Base-by-base conservation (phyloP, 345 rosid species). In the Nephelium lappaceum region DNA sequence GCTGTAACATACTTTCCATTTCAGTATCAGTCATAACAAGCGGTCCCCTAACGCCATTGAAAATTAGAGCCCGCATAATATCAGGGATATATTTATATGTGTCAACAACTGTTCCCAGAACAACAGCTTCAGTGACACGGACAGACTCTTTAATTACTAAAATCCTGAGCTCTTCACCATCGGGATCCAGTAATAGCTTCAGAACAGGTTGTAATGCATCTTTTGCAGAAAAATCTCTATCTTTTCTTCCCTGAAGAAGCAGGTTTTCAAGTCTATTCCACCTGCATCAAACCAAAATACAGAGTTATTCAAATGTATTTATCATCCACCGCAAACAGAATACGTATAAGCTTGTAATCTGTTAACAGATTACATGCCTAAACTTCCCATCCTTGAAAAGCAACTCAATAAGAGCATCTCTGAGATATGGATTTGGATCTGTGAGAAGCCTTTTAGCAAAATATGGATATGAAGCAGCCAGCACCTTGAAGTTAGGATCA, bases 401-500 rank as follows among this genome's bases (percentile, higher is more conserved):
- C 80, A 95, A 84, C 95, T 93, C 97, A 43, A 95, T 79, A 79
- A 95, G 99, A 75, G 99, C 97, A 83, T 95, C 99, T 86, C 99
- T 88, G 36, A 95, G 92, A 83, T 95, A 95, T 49, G 99, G 97
- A 84, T 91, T 92, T 75, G 96, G 93, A 87, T 93, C 99, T 19
- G 99, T 95, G 85, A 95, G 96, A 80, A 95, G 98, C 88, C 99
- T 91, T 86, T 93, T 95, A 58, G 99, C 99, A 81, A 95, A 92
- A 79, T 95, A 95, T 24, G 98, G 99, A 85, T 96, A 93, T 31
- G 99, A 93, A 72, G 98, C 96, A 85, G 97, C 97, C 83, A 95
- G 79, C 77, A 93, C 95, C 88, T 95, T 95, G 83, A 95, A 95
- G 84, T 91, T 87, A 47, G 99, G 99, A 87, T 93, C 97, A 25